A percentile compares a stretch with the other conserved stretches of the same genome.
These are phyloP conservation scores for Pluteus cervinus DNA, from an alignment of 768 basidiomycete species.

Conservation along the genomic window DNA sequence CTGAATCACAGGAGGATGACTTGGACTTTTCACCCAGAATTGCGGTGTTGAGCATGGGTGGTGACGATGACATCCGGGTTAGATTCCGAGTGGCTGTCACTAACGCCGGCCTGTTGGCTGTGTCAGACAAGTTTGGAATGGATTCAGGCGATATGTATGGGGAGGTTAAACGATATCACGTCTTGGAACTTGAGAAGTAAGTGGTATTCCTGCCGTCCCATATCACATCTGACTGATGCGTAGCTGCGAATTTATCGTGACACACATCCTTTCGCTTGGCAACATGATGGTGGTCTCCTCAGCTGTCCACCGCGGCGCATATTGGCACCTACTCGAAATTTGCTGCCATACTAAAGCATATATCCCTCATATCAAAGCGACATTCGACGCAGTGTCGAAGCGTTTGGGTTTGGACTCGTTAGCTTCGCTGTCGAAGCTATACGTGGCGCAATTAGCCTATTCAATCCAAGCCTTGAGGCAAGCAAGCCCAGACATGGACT, in stretches of 20 bases:
- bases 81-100: conserved; percentile 68
- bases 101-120: conserved; percentile 53
- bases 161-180: conserved; percentile 38
- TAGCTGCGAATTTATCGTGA: conserved; percentile 74
- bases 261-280: conserved; percentile 61
- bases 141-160: conserved; percentile 37
- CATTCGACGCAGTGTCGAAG: conserved; percentile 56
- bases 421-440: conserved; percentile 66
- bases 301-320: conserved; percentile 69
- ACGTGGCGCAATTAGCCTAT: conserved; percentile 70
- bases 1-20: conserved; percentile 23
- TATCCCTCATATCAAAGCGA: conserved; percentile 35
- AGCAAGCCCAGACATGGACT: too few relatives aligned
- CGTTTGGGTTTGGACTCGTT: conserved; percentile 61
- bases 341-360: conserved; percentile 36
- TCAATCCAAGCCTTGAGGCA: too few relatives aligned
- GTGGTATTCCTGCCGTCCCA: conserved; percentile 17
- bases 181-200: conserved; percentile 42
- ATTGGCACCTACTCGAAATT: conserved; percentile 84
- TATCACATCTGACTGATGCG: conserved; percentile 1
- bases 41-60: conserved; percentile 37
- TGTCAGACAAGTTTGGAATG: conserved; percentile 29
- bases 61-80: conserved; percentile 79
- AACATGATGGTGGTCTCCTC: conserved; percentile 80
- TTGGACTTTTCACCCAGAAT: conserved; percentile 9